Percentiles rank a stretch among this genome's conserved stretches.
phyloP scores from a whole-genome alignment of 148 eudicot species.

The Arctostaphylos glauca region DNA sequence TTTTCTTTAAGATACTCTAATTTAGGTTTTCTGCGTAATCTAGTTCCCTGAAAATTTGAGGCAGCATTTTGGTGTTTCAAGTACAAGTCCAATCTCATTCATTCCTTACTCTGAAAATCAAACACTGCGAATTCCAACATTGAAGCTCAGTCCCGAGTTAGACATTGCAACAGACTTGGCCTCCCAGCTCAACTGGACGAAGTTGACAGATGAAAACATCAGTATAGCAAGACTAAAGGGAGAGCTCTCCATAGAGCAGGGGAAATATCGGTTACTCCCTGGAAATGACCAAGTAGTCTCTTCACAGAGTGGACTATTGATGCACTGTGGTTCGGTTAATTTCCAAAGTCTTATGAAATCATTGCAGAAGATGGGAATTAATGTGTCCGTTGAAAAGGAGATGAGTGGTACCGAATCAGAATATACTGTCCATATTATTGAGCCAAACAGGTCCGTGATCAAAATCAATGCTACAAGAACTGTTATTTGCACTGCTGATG shows the following conservation, averaged over 20 bases:
- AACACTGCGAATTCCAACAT: constrained; percentile 43
- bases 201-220: constrained; percentile 34
- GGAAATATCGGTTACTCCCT: constrained; percentile 40
- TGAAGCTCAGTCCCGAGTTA: constrained; percentile 38
- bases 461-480: constrained; percentile 39
- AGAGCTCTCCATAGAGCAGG: constrained; percentile 52
- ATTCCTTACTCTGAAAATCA: constrained; percentile 42
- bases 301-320: constrained; percentile 21
- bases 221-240: constrained; percentile 61
- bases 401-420: constrained; percentile 26
- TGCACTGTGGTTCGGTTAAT: constrained; percentile 45
- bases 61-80: constrained; percentile 22
- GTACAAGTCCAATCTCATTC: constrained; percentile 30
- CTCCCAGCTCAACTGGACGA: constrained; percentile 41
- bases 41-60: constrained; percentile 65
- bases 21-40: constrained; percentile 18
- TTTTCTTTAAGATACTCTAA: not conserved
- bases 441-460: constrained; percentile 52
- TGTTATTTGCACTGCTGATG: constrained; percentile 51
- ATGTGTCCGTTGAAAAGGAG: constrained; percentile 35
- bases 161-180: constrained; percentile 57
- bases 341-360: constrained; percentile 30
- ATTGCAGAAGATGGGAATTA: constrained; percentile 59
- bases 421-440: constrained; percentile 30
- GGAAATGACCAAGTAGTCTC: constrained; percentile 26